A percentile compares a stretch with the other conserved stretches of the same genome.
These are phyloP conservation scores for Ajuga reptans DNA, from an alignment of 305 asterid species.

Conservation along the genomic window DNA sequence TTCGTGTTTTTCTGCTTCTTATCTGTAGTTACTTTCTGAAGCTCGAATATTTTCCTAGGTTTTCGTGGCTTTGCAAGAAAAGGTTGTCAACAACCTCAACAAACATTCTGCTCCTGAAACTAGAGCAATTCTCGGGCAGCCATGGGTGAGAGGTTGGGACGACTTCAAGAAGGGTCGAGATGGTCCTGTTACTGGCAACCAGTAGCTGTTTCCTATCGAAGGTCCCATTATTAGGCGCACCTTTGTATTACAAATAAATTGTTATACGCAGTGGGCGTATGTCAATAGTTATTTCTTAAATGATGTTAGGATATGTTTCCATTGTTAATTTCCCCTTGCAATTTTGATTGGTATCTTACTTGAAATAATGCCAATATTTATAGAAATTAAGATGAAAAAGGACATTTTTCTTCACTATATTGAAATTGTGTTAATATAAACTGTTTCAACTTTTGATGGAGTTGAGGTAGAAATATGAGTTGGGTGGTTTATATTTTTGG, in stretches of 20 bases:
- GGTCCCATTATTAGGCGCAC: neutral
- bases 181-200: conserved; percentile 58
- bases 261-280: neutral
- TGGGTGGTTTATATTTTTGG: no score
- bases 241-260: neutral
- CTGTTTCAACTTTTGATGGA: no score
- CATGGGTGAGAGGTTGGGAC: conserved; percentile 95
- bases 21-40: neutral
- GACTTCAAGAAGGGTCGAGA: conserved; percentile 70
- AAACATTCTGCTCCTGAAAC: conserved; percentile 65
- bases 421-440: no score
- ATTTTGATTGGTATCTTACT: neutral
- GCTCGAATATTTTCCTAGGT: conserved; percentile 35
- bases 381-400: no score
- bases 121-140: conserved; percentile 57
- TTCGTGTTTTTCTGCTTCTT: neutral
- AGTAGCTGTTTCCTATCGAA: conserved; percentile 29
- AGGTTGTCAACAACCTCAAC: conserved; percentile 55
- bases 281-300: neutral
- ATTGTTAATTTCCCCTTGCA: neutral
- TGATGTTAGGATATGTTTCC: no score
- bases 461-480: no score
- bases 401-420: no score
- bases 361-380: no score
- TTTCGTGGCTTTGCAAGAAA: conserved; percentile 48